Evolutionary conservation across 2,329 filamentous ascomycete species (phyloP), one percentile per base, ranked within the genome.

Genomic region (Xylaria multiplex): DNA sequence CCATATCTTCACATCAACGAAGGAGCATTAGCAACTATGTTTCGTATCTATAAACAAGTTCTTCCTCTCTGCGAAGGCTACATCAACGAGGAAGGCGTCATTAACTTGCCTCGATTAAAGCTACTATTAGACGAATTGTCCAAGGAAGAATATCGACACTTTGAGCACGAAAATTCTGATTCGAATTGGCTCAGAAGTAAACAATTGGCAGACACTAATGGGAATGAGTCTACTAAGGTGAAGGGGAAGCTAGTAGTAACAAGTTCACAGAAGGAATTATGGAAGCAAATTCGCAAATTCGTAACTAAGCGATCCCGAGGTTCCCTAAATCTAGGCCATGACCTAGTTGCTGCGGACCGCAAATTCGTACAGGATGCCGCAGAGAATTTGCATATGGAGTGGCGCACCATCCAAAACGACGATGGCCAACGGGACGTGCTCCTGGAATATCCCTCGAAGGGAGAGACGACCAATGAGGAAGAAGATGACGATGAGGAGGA

Each of bases 1-100:
- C 96, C 96, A 5, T 93, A 96, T 76, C 82, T 99, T 70, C 96
- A 99, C 80, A 99, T 99, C 80, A 99, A 99, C 79, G 96, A 99
- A 80, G 96, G 96, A 70, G 96, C 96, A 24, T 83, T 99, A 79
- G 93, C 95, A 27, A 90, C 96, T 76, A 99, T 99, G 96, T 99
- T 99, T 79, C 91, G 91, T 76, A 89, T 97, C 66, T 99, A 99
- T 85, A 98, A 98, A 80, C 86, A 91, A 54, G 89, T 97, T 43
- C 83, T 99, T 66, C 94, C 94, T 7, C 89, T 91, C 76, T 91
- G 93, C 74, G 92, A 93, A 63, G 96, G 96, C 5, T 99, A 98
- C 78, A 95, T 99, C 80, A 99, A 99, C 79, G 93, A 99, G 77
- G 89, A 91, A 62, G 96, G 96, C 74, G 90, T 92, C 53, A 97